Base-by-base conservation (phyloP, 176 grass and related monocot genomes). In the Ampelocalamus luodianensis region DNA sequence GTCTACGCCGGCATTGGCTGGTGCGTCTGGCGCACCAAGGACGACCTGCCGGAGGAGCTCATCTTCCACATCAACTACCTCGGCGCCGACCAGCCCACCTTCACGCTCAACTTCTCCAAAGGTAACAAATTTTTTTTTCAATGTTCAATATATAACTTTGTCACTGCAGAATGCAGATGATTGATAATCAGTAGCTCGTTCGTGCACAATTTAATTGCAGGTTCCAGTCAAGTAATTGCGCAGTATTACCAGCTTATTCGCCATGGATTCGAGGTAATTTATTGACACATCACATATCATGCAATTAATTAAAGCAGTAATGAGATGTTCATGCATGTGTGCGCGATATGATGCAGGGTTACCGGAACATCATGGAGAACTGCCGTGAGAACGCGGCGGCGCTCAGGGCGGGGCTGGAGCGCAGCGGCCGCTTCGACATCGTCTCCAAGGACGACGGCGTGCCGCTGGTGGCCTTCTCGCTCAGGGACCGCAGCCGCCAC, bases 21-120 rank as follows among this genome's bases (percentile, higher is more conserved):
- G 96, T 83, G 83, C 80, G 62, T 99, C 59, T 99, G 96, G 96
- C 80, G 96, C 63, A 92, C 23, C 91, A 99, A 92, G 91, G 96
- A 83, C 68, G 93, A 99, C 83, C 84, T 99, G 14, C 96, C 96
- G 0, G 96, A 99, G 5, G 96, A 99, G 81, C 96, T 99, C 69
- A 86, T 99, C 80, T 99, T 99, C 80, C 96, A 96, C 86, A 99
- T 99, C 88, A 99, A 99, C 80, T 99, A 99, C 86, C 93, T 99
- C 65, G 96, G 93, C 72, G 65, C 96, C 15, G 96, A 99, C 78
- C 96, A 99, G 85, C 96, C 96, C 0, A 99, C 96, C 3, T 99
- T 99, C 86, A 99, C 96, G 8, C 91, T 99, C 67, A 99, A 99
- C 84, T 99, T 99, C 87, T 99, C 96, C 74, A 96, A 99, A 75